Evolutionary conservation across 306 rosid species (phyloP), one percentile per base, ranked within the genome.

Genomic region (Boehmeria nivea): DNA sequence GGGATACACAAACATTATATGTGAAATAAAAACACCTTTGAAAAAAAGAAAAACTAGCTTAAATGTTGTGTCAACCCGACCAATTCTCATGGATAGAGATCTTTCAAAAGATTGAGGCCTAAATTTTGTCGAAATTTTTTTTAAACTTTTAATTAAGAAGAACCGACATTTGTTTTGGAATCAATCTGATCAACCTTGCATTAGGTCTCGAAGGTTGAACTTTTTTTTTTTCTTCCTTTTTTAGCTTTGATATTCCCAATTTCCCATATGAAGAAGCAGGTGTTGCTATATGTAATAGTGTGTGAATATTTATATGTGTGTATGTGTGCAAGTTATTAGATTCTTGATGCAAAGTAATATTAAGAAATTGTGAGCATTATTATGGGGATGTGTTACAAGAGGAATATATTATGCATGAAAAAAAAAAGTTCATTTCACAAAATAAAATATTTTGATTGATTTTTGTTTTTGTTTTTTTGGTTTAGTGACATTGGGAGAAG

Each of bases 311-410:
- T 33, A 4, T 23, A 39, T 38, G 12, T 38, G 6, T 21, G 6
- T 12, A 51, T 34, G 48, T 60, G 53, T 65, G 68, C 51, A 58
- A 73, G 64, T 36, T 20, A 54, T 21, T 69, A 64, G 69, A 74
- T 54, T 72, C 76, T 71, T 43, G 70, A 72, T 67, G 60, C 34
- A 38, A 62, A 51, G 59, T 39, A 69, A 51, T 40, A 38, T 56
- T 71, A 77, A 65, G 46, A 65, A 49, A 69, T 31, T 23, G 8
- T 2, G 23, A 55, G 78, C 87, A 82, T 70, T 70, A 65, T 71
- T 71, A 66, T 73, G 59, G 81, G 81, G 71, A 59, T 67, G 73
- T 68, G 85, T 40, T 63, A 20, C 47, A 36, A 53, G 37, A 40
- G 48, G 59, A 72, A 68, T 60, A 73, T 40, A 39, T 45, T n/a